Conservation (phyloP, 768 basidiomycete genomes). For the Roridomyces roridus region DNA sequence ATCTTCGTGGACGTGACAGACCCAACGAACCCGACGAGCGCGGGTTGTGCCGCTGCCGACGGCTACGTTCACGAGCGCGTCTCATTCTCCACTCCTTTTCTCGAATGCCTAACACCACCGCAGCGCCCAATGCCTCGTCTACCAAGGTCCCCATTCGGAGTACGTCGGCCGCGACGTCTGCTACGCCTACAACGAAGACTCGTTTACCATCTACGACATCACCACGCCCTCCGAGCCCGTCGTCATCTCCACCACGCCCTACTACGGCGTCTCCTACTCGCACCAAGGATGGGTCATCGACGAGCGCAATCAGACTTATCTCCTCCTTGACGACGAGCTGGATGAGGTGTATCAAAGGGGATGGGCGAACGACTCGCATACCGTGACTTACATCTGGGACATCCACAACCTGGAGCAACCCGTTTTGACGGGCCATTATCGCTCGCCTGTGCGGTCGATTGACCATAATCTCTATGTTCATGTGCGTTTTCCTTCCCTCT, state of each 20-base stretch:
- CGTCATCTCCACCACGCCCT: conserved; percentile 35
- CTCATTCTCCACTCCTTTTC: background rate
- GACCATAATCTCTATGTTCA: conserved; percentile 37
- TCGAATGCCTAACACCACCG: background rate
- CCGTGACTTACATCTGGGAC: conserved; percentile 39
- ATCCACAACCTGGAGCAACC: conserved; percentile 33
- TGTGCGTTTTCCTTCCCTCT: background rate
- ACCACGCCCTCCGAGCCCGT: conserved; percentile 26
- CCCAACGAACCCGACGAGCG: conserved; percentile 29
- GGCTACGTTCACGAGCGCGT: conserved; percentile 37
- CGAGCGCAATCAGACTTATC: conserved; percentile 32
- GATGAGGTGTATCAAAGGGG: conserved; percentile 29
- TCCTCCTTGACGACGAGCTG: conserved; percentile 36
- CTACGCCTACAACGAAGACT: conserved; percentile 39
- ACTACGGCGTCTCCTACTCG: conserved; percentile 37
- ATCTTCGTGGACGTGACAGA: conserved; percentile 37
- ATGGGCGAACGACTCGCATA: conserved; percentile 30
- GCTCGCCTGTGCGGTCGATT: conserved; percentile 30
- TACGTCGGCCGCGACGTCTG: conserved; percentile 36
- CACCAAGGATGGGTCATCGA: conserved; percentile 41
- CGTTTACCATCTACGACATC: conserved; percentile 36
- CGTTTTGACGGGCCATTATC: conserved; percentile 35
- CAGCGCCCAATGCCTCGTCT: conserved; percentile 36
- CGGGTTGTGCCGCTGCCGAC: conserved; percentile 30
- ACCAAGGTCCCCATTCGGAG: conserved; percentile 34